These are phyloP conservation scores for Hymenochaete sp. DNA, from an alignment of 1,284 basidiomycete species.

Conservation along the genomic window DNA sequence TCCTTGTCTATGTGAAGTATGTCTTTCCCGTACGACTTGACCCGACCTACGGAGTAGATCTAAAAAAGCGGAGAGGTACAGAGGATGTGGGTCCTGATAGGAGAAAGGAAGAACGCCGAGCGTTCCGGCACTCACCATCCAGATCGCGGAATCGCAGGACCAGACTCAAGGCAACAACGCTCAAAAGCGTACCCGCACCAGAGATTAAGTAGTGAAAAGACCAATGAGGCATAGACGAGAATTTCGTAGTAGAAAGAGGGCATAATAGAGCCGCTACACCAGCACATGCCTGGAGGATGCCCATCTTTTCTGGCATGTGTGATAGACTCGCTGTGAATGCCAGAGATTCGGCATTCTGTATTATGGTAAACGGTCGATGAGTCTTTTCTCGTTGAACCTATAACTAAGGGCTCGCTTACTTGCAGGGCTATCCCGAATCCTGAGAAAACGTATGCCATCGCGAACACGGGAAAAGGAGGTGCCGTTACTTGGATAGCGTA, in stretches of 20 bases:
- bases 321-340: conserved; percentile 43
- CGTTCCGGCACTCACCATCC: conserved; percentile 32
- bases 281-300: conserved; percentile 51
- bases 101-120: neutral
- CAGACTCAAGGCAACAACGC: conserved; percentile 33
- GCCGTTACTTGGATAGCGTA: conserved; percentile 50
- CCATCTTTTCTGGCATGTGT: conserved; percentile 48
- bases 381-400: neutral
- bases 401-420: conserved; percentile 23
- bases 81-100: neutral
- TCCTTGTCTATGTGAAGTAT: conserved; percentile 31
- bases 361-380: neutral
- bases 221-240: conserved; percentile 42
- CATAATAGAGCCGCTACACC: conserved; percentile 56
- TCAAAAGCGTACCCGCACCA: conserved; percentile 43
- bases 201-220: conserved; percentile 59
- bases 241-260: conserved; percentile 63
- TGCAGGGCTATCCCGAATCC: conserved; percentile 55
- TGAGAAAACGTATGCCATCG: conserved; percentile 47
- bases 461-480: conserved; percentile 56
- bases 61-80: neutral
- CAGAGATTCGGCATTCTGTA: conserved; percentile 47
- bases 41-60: conserved; percentile 11
- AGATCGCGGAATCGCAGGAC: conserved; percentile 47
- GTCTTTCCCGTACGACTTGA: conserved; percentile 32